Evolutionary conservation across 78 protist genomes (phyloP).

Genomic region (Neovahlkampfia damariscottae): DNA sequence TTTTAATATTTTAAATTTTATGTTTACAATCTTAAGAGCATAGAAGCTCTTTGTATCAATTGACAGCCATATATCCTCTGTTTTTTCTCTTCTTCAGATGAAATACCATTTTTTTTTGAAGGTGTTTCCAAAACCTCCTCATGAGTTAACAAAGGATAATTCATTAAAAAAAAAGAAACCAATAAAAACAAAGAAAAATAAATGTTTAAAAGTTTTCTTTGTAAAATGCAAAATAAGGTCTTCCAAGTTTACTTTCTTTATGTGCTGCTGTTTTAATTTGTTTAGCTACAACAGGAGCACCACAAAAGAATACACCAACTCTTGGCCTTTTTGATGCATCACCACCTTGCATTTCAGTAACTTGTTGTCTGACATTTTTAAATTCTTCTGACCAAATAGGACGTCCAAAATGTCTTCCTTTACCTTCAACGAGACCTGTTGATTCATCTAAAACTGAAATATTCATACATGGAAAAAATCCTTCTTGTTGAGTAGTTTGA

Average conservation of each 20-base stretch:
- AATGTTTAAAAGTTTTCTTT: slow-evolving; percentile 64
- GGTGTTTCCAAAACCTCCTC: no score
- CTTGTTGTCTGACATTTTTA: not conserved
- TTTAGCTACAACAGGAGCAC: slow-evolving; percentile 50
- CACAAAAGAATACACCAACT: slow-evolving; percentile 69
- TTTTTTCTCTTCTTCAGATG: no score
- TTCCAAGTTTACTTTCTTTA: slow-evolving; percentile 1
- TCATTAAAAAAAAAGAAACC: no score
- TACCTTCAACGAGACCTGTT: not conserved
- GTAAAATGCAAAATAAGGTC: slow-evolving; percentile 40
- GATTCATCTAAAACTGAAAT: not conserved
- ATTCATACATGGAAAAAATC: slow-evolving; percentile 7
- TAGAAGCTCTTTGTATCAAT: no score
- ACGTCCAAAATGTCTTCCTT: slow-evolving; percentile 6
- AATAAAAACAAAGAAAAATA: no score
- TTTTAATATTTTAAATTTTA: no score
- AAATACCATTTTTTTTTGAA: no score
- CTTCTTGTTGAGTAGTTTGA: not conserved
- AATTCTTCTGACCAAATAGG: slow-evolving; percentile 12
- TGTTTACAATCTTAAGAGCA: no score
- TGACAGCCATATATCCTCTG: no score
- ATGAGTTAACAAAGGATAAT: no score
- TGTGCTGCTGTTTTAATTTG: slow-evolving; percentile 10
- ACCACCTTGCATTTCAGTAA: not conserved
- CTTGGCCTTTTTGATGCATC: slow-evolving; percentile 13